Evolutionary conservation across 768 basidiomycete genomes (phyloP).

Genomic region (Rhizopogon vesiculosus): DNA sequence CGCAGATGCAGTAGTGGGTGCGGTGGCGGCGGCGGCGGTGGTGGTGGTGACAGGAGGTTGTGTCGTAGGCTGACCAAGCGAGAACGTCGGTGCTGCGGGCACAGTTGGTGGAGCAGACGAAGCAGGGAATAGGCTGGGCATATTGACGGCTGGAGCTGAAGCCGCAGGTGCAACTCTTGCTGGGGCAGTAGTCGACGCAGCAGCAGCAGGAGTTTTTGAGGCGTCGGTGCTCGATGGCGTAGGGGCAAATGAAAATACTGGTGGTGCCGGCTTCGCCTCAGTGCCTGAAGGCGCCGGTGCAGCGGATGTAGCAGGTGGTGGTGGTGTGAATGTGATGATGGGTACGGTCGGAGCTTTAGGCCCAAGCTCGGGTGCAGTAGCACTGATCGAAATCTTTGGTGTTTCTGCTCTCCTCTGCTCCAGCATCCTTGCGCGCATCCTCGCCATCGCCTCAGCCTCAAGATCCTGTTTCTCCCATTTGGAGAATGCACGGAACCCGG

Average conservation of each 20-base stretch:
- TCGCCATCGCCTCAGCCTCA: slow-evolving; percentile 75
- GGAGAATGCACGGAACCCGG: slow-evolving; percentile 46
- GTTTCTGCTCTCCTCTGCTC: slow-evolving; percentile 37
- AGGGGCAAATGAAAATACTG: slow-evolving; percentile 13
- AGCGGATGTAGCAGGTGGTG: slow-evolving; percentile 8
- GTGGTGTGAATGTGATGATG: slow-evolving; percentile 23
- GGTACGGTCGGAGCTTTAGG: slow-evolving; percentile 19
- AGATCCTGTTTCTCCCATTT: slow-evolving; percentile 88
- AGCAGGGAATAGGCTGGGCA: slow-evolving; percentile 3
- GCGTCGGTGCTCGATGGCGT: slow-evolving; percentile 5
- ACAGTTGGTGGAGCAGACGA: slow-evolving; percentile 6
- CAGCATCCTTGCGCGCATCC: slow-evolving; percentile 52
- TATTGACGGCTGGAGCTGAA: slow-evolving; percentile 6
- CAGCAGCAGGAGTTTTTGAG: background rate
- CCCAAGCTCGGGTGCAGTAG: slow-evolving; percentile 18
- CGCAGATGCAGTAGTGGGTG: background rate
- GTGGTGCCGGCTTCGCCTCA: slow-evolving; percentile 11
- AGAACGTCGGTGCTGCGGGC: slow-evolving; percentile 9
- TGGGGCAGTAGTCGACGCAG: slow-evolving; percentile 10
- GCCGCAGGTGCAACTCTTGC: slow-evolving; percentile 14
- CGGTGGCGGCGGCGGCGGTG: slow-evolving; percentile 1
- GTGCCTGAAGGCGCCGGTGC: slow-evolving; percentile 3
- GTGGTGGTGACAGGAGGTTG: slow-evolving; percentile 3
- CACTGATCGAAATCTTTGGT: slow-evolving; percentile 25
- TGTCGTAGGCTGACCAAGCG: slow-evolving; percentile 13